These are phyloP conservation scores for Sanghuangporus baumii DNA, from an alignment of 1,284 basidiomycete species.

Conservation along the genomic window DNA sequence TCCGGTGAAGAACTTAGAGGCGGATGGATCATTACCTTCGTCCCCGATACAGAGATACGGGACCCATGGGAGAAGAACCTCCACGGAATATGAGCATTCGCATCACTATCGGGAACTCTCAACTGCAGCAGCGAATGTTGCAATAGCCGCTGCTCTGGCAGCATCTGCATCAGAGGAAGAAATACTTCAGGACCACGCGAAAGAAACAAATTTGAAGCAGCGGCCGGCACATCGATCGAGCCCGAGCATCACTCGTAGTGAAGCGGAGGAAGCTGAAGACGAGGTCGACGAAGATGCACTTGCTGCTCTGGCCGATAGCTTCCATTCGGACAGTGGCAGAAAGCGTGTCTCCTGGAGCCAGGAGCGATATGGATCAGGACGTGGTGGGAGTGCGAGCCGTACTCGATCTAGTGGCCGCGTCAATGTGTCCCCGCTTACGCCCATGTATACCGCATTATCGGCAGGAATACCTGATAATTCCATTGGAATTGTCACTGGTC, in stretches of 20 bases:
- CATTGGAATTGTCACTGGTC: background rate
- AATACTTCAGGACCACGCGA: background rate
- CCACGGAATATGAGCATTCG: conserved; percentile 21
- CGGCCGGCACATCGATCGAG: conserved; percentile 18
- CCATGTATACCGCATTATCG: conserved; percentile 2
- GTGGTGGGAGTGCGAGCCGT: conserved; percentile 14
- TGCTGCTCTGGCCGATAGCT: conserved; percentile 58
- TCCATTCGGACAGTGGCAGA: conserved; percentile 60
- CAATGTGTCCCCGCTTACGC: conserved; percentile 4
- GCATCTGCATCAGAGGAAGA: conserved; percentile 44
- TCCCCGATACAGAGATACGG: conserved; percentile 39
- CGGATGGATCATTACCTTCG: conserved; percentile 24
- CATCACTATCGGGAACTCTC: conserved; percentile 66
- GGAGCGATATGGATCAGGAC: conserved; percentile 34
- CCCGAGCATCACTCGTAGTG: conserved; percentile 13
- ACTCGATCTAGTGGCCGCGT: background rate
- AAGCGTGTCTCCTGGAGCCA: conserved; percentile 65
- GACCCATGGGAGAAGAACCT: conserved; percentile 23
- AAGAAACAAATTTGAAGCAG: background rate
- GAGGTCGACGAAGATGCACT: conserved; percentile 47
- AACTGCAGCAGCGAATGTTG: conserved; percentile 59
- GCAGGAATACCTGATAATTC: background rate
- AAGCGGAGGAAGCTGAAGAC: conserved; percentile 37
- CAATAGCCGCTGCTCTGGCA: conserved; percentile 57
- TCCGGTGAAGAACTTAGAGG: conserved; percentile 28